Conservation (phyloP, 2,329 filamentous ascomycete genomes). For the Scytalidium sp. region DNA sequence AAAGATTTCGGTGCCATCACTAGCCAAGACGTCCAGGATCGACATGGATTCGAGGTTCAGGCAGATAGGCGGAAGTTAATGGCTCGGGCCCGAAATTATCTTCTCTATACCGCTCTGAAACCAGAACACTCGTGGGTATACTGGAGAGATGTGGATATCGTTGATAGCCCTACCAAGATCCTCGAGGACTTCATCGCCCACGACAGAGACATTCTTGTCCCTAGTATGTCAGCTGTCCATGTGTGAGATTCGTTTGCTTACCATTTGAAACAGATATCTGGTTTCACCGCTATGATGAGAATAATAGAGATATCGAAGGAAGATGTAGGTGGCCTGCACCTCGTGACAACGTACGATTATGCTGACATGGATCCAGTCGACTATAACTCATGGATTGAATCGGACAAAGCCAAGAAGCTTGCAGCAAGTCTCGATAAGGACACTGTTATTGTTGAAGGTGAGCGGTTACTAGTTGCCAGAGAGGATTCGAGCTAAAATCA, state of each 20-base stretch:
- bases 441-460: slow-evolving; percentile 83
- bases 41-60: slow-evolving; percentile 84
- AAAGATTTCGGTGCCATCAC: slow-evolving; percentile 73
- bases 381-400: slow-evolving; percentile 99
- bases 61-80: slow-evolving; percentile 87
- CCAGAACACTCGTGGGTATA: slow-evolving; percentile 98
- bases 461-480: not conserved
- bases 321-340: slow-evolving; percentile 63
- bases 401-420: slow-evolving; percentile 76
- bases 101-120: slow-evolving; percentile 80
- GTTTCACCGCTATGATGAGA: slow-evolving; percentile 81
- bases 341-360: slow-evolving; percentile 19
- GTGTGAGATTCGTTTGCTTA: slow-evolving; percentile 21
- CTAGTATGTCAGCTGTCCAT: slow-evolving; percentile 62
- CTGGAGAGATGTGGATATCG: slow-evolving; percentile 96
- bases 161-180: slow-evolving; percentile 82
- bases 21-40: slow-evolving; percentile 75
- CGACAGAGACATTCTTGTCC: slow-evolving; percentile 88
- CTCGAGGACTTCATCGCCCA: slow-evolving; percentile 95
- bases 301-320: slow-evolving; percentile 85
- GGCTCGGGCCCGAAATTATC: slow-evolving; percentile 87
- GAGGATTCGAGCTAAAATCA: slow-evolving; percentile 9
- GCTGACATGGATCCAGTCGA: slow-evolving; percentile 60
- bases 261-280: slow-evolving; percentile 72
- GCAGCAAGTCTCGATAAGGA: slow-evolving; percentile 73